Percentiles rank a stretch among this genome's conserved stretches.
These are phyloP conservation scores for Penicillium flavigenum DNA, from an alignment of 495 filamentous ascomycete species.

Conservation along the genomic window DNA sequence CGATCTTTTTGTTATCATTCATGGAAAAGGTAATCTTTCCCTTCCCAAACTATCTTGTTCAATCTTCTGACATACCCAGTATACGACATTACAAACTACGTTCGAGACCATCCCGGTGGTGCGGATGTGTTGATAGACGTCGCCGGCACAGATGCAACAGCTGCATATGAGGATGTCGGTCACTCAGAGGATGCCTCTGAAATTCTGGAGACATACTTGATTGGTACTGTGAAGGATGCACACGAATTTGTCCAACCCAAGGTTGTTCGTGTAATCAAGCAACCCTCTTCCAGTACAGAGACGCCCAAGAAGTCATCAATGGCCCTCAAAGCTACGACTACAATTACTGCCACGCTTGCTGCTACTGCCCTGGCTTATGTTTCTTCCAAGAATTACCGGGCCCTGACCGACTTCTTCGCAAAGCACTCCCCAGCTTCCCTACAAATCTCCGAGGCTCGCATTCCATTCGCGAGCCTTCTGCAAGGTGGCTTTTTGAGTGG, in stretches of 20 bases:
- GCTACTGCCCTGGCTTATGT: neutral
- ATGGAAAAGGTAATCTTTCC: conserved; percentile 43
- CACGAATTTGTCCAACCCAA: conserved; percentile 15
- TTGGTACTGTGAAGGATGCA: conserved; percentile 30
- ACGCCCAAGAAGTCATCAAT: conserved; percentile 1
- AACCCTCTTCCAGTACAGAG: conserved; percentile 2
- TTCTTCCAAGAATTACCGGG: neutral
- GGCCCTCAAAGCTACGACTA: neutral
- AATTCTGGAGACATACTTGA: conserved; percentile 22
- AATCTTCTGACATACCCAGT: conserved; percentile 29
- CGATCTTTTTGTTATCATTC: conserved; percentile 50
- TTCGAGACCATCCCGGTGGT: conserved; percentile 54
- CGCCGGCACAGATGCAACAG: conserved; percentile 51
- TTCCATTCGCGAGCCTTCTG: conserved; percentile 8
- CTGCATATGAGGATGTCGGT: conserved; percentile 48
- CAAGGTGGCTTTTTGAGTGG: conserved; percentile 27
- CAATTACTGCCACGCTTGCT: conserved; percentile 2
- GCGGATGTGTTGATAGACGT: conserved; percentile 43
- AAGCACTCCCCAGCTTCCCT: neutral
- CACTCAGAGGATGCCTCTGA: conserved; percentile 47
- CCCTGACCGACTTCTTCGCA: neutral
- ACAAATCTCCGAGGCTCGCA: neutral
- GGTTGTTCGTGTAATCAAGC: conserved; percentile 25
- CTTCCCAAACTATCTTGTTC: too few relatives aligned
- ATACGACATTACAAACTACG: conserved; percentile 48